These are phyloP conservation scores for Hygrophorus pudorinus DNA, from an alignment of 768 basidiomycete species.

Conservation along the genomic window DNA sequence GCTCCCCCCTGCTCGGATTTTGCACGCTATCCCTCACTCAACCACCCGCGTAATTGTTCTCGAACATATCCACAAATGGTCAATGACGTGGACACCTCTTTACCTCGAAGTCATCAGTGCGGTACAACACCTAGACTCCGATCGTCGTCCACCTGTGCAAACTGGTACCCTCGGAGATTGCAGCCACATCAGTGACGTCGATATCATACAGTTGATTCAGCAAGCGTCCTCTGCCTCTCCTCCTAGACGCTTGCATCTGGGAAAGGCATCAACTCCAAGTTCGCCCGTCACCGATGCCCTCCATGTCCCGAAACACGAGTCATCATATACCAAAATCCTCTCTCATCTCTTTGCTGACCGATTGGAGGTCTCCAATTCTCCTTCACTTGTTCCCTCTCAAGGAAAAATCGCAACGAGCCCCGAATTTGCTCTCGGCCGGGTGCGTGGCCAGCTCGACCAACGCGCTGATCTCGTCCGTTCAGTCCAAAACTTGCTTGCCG, in stretches of 20 bases:
- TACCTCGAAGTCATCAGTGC: conserved; percentile 75
- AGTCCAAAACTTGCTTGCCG: conserved; percentile 57
- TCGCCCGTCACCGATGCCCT: conserved; percentile 27
- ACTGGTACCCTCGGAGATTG: conserved; percentile 53
- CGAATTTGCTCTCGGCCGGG: conserved; percentile 88
- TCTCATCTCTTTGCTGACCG: conserved; percentile 68
- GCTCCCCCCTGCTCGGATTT: conserved; percentile 49
- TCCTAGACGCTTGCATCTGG: conserved; percentile 40
- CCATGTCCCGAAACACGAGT: conserved; percentile 83
- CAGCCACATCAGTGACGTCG: conserved; percentile 25
- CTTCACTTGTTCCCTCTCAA: conserved; percentile 55
- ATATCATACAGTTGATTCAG: conserved; percentile 45
- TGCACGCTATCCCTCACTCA: conserved; percentile 49
- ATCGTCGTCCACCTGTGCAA: conserved; percentile 44
- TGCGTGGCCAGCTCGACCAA: conserved; percentile 72
- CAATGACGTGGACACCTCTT: conserved; percentile 80
- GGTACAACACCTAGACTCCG: conserved; percentile 47
- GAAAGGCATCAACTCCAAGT: conserved; percentile 20
- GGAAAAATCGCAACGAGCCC: conserved; percentile 81
- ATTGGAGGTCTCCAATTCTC: conserved; percentile 80
- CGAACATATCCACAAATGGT: conserved; percentile 69
- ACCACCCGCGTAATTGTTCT: conserved; percentile 66
- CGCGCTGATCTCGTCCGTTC: conserved; percentile 56
- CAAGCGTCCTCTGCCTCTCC: conserved; percentile 23
- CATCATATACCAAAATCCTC: conserved; percentile 85